phyloP scores from a whole-genome alignment of 208 protist species.

The Acanthamoeba royreba region DNA sequence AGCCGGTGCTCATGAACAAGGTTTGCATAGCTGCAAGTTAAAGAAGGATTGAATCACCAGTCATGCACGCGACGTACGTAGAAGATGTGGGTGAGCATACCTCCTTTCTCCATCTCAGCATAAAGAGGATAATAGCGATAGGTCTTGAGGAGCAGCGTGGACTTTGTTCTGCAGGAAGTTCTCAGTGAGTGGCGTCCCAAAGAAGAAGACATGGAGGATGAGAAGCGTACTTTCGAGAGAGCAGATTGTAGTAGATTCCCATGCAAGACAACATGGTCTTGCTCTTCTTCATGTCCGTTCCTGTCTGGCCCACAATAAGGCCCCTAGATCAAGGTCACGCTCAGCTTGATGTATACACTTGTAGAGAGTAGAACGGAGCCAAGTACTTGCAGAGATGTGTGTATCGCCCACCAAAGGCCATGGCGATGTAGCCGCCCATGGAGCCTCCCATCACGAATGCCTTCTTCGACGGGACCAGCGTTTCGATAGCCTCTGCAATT shows the following conservation, averaged over 20 bases:
- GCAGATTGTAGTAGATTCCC: not conserved
- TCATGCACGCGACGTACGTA: too few relatives aligned
- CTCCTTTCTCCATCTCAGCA: not conserved
- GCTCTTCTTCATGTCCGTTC: conserved; percentile 23
- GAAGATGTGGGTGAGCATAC: too few relatives aligned
- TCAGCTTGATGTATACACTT: not conserved
- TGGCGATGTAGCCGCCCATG: not conserved
- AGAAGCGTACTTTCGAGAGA: not conserved
- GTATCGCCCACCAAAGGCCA: not conserved
- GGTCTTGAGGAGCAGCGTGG: not conserved
- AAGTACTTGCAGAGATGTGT: not conserved
- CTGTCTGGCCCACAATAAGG: not conserved
- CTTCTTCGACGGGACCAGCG: not conserved
- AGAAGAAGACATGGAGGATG: too few relatives aligned
- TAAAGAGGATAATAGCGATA: not conserved
- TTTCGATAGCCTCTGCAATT: not conserved
- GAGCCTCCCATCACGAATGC: not conserved
- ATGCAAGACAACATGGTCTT: not conserved
- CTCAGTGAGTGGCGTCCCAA: too few relatives aligned
- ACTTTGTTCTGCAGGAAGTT: not conserved
- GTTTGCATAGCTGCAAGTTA: not conserved
- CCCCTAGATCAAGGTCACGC: not conserved
- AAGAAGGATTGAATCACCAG: too few relatives aligned
- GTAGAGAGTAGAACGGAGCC: not conserved
- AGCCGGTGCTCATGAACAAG: not conserved